These are phyloP conservation scores for Cadophora sp. DNA, from an alignment of 2,329 filamentous ascomycete genomes.

Conservation along the genomic window DNA sequence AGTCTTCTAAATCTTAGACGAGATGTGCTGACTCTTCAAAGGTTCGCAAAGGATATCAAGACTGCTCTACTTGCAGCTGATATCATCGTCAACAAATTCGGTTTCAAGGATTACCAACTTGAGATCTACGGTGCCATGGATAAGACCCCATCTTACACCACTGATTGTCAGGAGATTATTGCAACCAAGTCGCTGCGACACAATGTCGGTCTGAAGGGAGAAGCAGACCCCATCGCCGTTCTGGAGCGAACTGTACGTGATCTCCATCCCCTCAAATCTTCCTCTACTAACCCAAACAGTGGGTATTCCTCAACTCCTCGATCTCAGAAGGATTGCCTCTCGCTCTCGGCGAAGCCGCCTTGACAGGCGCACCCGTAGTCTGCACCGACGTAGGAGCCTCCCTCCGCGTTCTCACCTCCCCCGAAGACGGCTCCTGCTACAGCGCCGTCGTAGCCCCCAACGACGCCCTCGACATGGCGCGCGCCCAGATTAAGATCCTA, in stretches of 20 bases:
- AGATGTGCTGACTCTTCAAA: conserved; percentile 9
- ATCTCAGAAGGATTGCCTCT: conserved; percentile 62
- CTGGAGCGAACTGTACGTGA: conserved; percentile 41
- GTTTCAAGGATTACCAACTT: conserved; percentile 68
- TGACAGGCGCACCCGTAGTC: conserved; percentile 62
- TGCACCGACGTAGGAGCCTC: conserved; percentile 63
- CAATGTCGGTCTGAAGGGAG: conserved; percentile 46
- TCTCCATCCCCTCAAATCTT: too few relatives aligned
- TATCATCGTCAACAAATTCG: conserved; percentile 69
- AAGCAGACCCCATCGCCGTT: conserved; percentile 51
- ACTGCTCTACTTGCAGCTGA: conserved; percentile 68
- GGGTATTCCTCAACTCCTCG: conserved; percentile 53
- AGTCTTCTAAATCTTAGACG: not conserved
- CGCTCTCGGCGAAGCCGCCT: conserved; percentile 61
- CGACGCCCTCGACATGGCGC: conserved; percentile 64
- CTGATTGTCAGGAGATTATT: conserved; percentile 57
- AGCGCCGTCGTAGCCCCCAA: conserved; percentile 70
- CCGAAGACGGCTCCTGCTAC: conserved; percentile 56
- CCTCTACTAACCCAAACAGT: conserved; percentile 9
- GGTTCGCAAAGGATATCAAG: conserved; percentile 65
- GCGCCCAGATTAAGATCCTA: conserved; percentile 67
- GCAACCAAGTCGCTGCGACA: conserved; percentile 40
- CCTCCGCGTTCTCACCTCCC: conserved; percentile 60
- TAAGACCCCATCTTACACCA: conserved; percentile 65
- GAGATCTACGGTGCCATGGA: conserved; percentile 69